Conservation (phyloP, 148 eudicot genomes). For the Chenopodium quinoa region DNA sequence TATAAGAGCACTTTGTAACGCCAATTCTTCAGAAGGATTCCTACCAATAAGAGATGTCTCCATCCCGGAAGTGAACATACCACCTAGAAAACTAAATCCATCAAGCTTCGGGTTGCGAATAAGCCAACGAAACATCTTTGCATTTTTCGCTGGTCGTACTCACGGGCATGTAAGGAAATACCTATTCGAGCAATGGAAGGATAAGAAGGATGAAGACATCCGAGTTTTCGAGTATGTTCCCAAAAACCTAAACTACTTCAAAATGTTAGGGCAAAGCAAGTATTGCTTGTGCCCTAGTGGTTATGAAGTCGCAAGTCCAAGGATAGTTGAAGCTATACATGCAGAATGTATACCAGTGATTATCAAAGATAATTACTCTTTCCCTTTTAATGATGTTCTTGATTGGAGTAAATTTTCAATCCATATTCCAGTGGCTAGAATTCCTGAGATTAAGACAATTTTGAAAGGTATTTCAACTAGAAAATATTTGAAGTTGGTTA, state of each 20-base stretch:
- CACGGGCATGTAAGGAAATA: conserved; percentile 36
- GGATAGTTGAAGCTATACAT: conserved; percentile 53
- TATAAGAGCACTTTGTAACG: conserved; percentile 45
- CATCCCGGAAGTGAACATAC: conserved; percentile 31
- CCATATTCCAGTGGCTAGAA: conserved; percentile 27
- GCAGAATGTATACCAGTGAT: conserved; percentile 57
- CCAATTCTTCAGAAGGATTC: conserved; percentile 44
- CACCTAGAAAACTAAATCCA: conserved; percentile 3
- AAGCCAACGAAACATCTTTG: conserved; percentile 30
- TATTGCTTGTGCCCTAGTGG: conserved; percentile 68
- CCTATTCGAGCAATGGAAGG: conserved; percentile 38
- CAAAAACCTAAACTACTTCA: conserved; percentile 36
- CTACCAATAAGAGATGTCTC: conserved; percentile 36
- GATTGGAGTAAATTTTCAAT: conserved; percentile 51
- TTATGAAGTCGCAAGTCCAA: conserved; percentile 61
- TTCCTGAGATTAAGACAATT: conserved; percentile 48
- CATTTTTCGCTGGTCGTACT: conserved; percentile 44
- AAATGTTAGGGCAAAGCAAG: conserved; percentile 37
- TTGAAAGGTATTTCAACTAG: conserved; percentile 27
- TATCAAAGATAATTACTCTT: conserved; percentile 45
- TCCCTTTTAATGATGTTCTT: conserved; percentile 55
- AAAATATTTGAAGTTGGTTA: conserved; percentile 33
- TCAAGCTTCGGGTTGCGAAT: conserved; percentile 7
- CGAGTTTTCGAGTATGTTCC: conserved; percentile 47
- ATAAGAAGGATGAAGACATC: conserved; percentile 44